Base-by-base conservation (phyloP, 768 basidiomycete genomes). In the Flagelloscypha sp. region DNA sequence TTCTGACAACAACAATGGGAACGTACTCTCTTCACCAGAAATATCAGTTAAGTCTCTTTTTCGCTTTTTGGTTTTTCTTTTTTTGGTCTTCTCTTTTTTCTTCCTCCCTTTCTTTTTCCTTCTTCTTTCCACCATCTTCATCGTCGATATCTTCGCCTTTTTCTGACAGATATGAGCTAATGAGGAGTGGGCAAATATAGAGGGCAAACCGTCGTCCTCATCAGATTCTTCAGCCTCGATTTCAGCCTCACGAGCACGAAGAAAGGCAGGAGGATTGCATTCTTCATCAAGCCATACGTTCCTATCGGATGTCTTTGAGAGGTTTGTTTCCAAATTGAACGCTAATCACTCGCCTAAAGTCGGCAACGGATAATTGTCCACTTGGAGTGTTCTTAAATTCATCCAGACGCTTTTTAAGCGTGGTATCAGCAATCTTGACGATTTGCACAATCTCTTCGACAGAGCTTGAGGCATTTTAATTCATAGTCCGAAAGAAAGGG, bases 401-500 rank as follows among this genome's bases (percentile, higher is more conserved):
- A 17, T 92, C 85, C 11, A 99, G 63, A 12, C 95, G 76, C 57
- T 94, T 97, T 61, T 81, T 79, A 27, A 99, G 60, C 3, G 95
- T 99, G 8, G 79, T 81, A 50, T 97, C 92, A n/a, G 92, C 89
- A 46, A 97, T 95, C 62, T 98, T 99, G 46, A 98, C 95, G 11
- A 99, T 92, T 53, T 99, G 95, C 13, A 97, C 92, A 30, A 99
- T 85, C 58, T 99, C 95, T 52, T 93, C 86, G 8, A 97, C 71
- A 17, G 83, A 87, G n/a, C n/a, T n/a, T n/a, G n/a, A n/a, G n/a
- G n/a, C n/a, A n/a, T n/a, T n/a, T n/a, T n/a, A n/a, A n/a, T n/a
- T n/a, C n/a, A n/a, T n/a, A n/a, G n/a, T n/a, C n/a, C n/a, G n/a
- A n/a, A n/a, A n/a, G n/a, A n/a, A n/a, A n/a, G n/a, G n/a, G n/a